phyloP scores from a whole-genome alignment of 768 basidiomycete genomes.

The Gelatoporia subvermispora region DNA sequence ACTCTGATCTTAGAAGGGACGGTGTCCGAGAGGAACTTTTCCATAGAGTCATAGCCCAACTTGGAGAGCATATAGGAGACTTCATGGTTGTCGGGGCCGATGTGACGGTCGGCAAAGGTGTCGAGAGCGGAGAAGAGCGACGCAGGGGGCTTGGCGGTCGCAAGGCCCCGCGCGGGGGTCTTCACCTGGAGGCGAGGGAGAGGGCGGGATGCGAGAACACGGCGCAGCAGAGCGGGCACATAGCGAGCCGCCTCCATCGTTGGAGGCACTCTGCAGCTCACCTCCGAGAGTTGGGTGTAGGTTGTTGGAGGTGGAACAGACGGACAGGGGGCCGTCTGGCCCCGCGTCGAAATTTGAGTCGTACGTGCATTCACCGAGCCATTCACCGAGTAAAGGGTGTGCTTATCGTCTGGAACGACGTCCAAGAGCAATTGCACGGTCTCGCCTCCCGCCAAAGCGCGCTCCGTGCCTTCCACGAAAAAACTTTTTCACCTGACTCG shows the following conservation, averaged over 20 bases:
- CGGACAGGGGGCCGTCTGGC: background rate
- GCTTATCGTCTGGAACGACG: constrained; percentile 22
- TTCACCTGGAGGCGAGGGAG: constrained; percentile 14
- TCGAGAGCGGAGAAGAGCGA: constrained; percentile 84
- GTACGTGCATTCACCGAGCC: constrained; percentile 28
- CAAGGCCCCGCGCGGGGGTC: constrained; percentile 37
- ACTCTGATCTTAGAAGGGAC: constrained; percentile 82
- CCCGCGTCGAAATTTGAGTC: constrained; percentile 12
- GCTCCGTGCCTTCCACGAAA: constrained; percentile 18
- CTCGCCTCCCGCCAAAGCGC: constrained; percentile 11
- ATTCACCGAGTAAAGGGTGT: constrained; percentile 30
- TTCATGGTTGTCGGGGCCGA: constrained; percentile 87
- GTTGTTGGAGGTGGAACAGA: constrained; percentile 3
- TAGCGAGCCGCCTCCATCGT: constrained; percentile 17
- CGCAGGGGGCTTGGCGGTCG: constrained; percentile 53
- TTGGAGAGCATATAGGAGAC: constrained; percentile 74
- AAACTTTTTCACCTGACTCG: constrained; percentile 25
- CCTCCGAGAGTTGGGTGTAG: constrained; percentile 1
- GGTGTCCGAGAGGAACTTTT: constrained; percentile 78
- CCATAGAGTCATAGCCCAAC: constrained; percentile 84
- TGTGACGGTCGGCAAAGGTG: constrained; percentile 85
- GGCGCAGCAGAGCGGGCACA: constrained; percentile 6
- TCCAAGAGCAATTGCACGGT: constrained; percentile 8
- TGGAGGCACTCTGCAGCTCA: constrained; percentile 10
- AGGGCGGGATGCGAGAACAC: constrained; percentile 11